phyloP scores from a whole-genome alignment of 768 basidiomycete genomes.

The Russula olivacea region DNA sequence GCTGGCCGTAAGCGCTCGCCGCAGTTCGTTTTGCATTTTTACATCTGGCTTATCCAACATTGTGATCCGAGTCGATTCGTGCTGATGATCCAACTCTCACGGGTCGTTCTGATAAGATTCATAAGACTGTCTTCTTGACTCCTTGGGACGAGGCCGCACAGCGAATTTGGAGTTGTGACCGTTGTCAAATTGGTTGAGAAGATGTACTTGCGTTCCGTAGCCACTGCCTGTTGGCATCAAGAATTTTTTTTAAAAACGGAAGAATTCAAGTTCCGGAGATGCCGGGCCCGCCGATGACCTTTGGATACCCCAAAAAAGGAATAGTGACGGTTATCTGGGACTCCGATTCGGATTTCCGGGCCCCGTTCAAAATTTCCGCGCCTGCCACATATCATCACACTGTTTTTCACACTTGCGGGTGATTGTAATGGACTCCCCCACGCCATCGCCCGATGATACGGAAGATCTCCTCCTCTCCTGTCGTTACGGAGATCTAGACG shows the following conservation, averaged over 20 bases:
- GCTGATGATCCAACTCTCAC: background rate
- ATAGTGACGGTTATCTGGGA: background rate
- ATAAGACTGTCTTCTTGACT: background rate
- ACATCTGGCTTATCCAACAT: background rate
- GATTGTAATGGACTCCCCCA: conserved; percentile 14
- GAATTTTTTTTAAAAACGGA: too few species aligned
- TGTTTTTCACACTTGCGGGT: too few species aligned
- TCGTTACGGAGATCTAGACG: conserved; percentile 83
- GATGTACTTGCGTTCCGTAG: background rate
- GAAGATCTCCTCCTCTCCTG: conserved; percentile 78
- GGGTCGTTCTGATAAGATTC: background rate
- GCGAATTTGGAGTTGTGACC: background rate
- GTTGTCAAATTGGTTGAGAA: background rate
- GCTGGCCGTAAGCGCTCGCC: background rate
- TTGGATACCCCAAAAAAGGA: background rate
- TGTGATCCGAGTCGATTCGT: background rate
- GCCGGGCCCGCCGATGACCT: background rate
- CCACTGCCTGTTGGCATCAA: too few species aligned
- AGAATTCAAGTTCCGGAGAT: background rate
- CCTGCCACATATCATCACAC: too few species aligned
- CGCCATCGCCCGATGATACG: conserved; percentile 40
- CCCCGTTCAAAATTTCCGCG: background rate
- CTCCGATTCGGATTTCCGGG: background rate
- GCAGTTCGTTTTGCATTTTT: background rate
- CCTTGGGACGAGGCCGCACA: background rate